Base-by-base conservation (phyloP, 176 grass and related monocot genomes). In the Pontederia paniculata region DNA sequence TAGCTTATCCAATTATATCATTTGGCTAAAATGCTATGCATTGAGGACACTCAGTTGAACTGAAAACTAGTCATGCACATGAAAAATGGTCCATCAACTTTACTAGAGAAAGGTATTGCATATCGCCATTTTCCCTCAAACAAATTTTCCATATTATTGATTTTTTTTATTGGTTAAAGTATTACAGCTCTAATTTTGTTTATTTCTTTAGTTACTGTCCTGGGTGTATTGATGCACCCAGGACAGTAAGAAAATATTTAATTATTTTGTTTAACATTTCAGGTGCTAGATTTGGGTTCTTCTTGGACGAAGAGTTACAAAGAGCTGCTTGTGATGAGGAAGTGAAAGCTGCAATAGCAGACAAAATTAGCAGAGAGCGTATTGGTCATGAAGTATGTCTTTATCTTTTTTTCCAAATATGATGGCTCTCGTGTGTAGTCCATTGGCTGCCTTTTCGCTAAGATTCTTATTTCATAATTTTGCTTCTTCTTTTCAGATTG, bases 281-380 rank as follows among this genome's bases (percentile, higher is more conserved):
- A 97, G 93, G 77, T 79, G 77, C 86, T 78, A 97, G 93, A 59
- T 97, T 97, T 80, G 79, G 74, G 23, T 97, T 97, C 77, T 55
- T 69, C 53, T 81, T 97, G 79, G 70, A 69, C 77, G 70, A 88
- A 80, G 83, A 90, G 56, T 79, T 97, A 62, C 87, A 88, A 75
- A 55, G 77, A 74, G 93, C 86, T 9, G 86, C 80, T 70, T 87
- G 82, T 77, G 83, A 90, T 77, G 83, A 82, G 70, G 74, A 76
- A 63, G 93, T 91, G 66, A 86, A 81, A 57, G 69, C 72, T 67
- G 80, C 88, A 78, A 75, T 91, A 75, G 86, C 77, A 19, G 77
- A 46, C 65, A 97, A 97, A 80, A 90, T 97, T 57, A 97, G 93
- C 69, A 83, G 78, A 81, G 86, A 90, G 65, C 80, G 83, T 55